Conservation (phyloP, 2,329 filamentous ascomycete genomes). For the Chrysoporthe cubensis region DNA sequence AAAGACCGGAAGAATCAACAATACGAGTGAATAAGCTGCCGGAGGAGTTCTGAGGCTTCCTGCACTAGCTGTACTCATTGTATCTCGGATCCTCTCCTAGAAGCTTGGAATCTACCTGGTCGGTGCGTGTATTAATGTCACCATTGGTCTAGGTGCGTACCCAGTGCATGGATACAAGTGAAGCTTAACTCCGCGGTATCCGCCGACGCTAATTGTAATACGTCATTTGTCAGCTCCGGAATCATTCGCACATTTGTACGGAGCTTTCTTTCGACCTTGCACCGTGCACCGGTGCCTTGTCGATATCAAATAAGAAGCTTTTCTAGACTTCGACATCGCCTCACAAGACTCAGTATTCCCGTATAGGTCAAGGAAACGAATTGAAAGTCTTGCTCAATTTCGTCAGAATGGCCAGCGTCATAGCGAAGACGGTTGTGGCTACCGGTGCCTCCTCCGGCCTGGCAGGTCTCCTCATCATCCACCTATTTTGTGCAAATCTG, state of each 20-base stretch:
- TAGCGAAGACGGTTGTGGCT: constrained; percentile 54
- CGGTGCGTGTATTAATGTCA: too few relatives aligned
- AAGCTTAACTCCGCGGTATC: constrained; percentile 6
- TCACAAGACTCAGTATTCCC: neutral
- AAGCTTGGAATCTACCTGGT: too few relatives aligned
- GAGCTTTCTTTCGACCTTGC: neutral
- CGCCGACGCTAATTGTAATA: neutral
- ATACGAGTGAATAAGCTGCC: too few relatives aligned
- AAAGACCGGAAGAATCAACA: too few relatives aligned
- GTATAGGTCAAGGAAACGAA: neutral
- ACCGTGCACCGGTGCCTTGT: neutral
- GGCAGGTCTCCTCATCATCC: constrained; percentile 38
- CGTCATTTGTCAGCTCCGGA: constrained; percentile 9
- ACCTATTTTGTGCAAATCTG: neutral
- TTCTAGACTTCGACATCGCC: neutral
- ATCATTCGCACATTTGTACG: constrained; percentile 1
- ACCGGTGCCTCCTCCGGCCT: constrained; percentile 55
- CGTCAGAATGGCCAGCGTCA: constrained; percentile 26
- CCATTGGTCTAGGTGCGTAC: neutral
- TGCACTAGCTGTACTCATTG: too few relatives aligned
- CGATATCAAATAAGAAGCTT: neutral
- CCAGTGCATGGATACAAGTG: neutral
- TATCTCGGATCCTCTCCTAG: too few relatives aligned
- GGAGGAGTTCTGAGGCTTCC: too few relatives aligned
- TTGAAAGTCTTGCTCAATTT: neutral